phyloP scores from a whole-genome alignment of 768 basidiomycete genomes.

The Erythrobasidium yunnanense region DNA sequence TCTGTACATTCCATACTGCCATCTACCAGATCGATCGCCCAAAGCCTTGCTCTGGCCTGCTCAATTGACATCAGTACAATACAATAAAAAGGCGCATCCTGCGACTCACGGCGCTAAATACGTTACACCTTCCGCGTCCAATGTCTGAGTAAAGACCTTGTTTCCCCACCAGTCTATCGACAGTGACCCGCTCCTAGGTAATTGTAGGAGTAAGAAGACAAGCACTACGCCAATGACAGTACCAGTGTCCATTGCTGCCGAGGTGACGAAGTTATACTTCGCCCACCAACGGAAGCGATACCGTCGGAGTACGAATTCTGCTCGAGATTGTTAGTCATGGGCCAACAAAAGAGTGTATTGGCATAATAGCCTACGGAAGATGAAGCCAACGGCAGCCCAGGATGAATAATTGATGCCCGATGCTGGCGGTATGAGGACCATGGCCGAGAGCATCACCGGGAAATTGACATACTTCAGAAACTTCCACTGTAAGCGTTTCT shows the following conservation, averaged over 20 bases:
- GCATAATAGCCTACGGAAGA: slow-evolving; percentile 55
- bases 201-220: slow-evolving; percentile 42
- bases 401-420: slow-evolving; percentile 90
- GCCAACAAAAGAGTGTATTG: neutral
- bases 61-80: neutral
- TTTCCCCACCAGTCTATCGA: slow-evolving; percentile 39
- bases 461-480: slow-evolving; percentile 67
- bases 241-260: slow-evolving; percentile 46
- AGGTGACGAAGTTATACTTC: slow-evolving; percentile 49
- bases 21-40: slow-evolving; percentile 28
- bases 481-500: slow-evolving; percentile 54
- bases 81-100: neutral
- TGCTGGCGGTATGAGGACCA: slow-evolving; percentile 72
- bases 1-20: neutral
- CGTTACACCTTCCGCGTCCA: slow-evolving; percentile 28
- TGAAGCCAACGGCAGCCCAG: slow-evolving; percentile 75
- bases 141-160: slow-evolving; percentile 32
- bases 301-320: slow-evolving; percentile 44
- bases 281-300: slow-evolving; percentile 48
- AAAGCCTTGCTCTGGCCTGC: slow-evolving; percentile 30
- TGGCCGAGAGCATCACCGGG: slow-evolving; percentile 71
- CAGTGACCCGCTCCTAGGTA: slow-evolving; percentile 43
- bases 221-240: slow-evolving; percentile 43
- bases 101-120: slow-evolving; percentile 7
- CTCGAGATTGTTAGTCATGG: neutral